Percentiles rank a stretch among this genome's conserved stretches.
phyloP scores from a whole-genome alignment of 306 rosid species.

The Senna siamea region DNA sequence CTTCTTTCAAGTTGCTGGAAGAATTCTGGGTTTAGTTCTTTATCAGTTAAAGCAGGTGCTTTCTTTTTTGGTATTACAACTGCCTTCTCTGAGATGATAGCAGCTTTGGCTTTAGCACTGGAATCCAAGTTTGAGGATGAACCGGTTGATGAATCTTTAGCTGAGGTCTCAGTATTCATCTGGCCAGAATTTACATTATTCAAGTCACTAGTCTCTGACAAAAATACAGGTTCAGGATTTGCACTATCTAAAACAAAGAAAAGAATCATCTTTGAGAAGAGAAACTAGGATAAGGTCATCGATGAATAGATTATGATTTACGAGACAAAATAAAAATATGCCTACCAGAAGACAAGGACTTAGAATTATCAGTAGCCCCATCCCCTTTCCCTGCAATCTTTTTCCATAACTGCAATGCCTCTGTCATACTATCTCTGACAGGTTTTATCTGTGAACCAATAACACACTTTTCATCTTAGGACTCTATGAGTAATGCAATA shows the following conservation, averaged over 20 bases:
- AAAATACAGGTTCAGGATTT: constrained; percentile 46
- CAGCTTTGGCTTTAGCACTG: constrained; percentile 52
- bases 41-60: constrained; percentile 70
- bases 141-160: constrained; percentile 57
- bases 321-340: constrained; percentile 33
- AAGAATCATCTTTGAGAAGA: constrained; percentile 30
- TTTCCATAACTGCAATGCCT: constrained; percentile 93
- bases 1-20: constrained; percentile 85
- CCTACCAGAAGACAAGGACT: constrained; percentile 57
- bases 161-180: constrained; percentile 50
- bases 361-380: constrained; percentile 63
- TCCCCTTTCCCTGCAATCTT: constrained; percentile 75
- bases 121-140: constrained; percentile 55
- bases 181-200: constrained; percentile 52
- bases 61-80: constrained; percentile 89
- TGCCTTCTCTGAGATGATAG: constrained; percentile 72
- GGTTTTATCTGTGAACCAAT: constrained; percentile 79
- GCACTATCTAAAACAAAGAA: constrained; percentile 51
- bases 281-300: constrained; percentile 29
- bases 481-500: constrained; percentile 2
- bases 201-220: constrained; percentile 51
- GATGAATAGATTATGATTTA: not conserved
- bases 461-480: not conserved
- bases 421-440: constrained; percentile 91
- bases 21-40: constrained; percentile 85